phyloP scores from a whole-genome alignment of 106 monocot genomes.

The Allium cepa region DNA sequence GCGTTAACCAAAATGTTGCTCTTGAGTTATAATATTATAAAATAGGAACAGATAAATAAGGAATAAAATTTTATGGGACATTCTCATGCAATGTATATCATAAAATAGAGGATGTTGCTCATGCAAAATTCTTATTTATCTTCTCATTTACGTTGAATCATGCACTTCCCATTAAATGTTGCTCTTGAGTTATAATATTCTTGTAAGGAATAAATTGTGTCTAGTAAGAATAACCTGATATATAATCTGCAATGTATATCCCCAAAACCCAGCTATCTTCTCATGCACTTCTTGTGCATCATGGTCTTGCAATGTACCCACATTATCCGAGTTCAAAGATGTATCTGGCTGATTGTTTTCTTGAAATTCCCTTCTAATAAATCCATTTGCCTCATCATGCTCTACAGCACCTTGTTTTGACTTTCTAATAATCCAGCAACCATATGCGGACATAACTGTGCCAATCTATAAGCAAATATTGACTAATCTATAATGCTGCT shows the following conservation, averaged over 20 bases:
- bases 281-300: slow-evolving; percentile 6
- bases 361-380: slow-evolving; percentile 10
- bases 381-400: slow-evolving; percentile 20
- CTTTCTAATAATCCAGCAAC: slow-evolving; percentile 23
- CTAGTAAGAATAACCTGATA: slow-evolving; percentile 38
- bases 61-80: too few relatives aligned
- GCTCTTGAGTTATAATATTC: too few relatives aligned
- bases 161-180: too few relatives aligned
- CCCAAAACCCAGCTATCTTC: slow-evolving; percentile 44
- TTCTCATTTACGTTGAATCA: too few relatives aligned
- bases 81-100: too few relatives aligned
- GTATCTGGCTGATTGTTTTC: slow-evolving; percentile 1
- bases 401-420: not conserved
- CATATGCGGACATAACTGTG: slow-evolving; percentile 43
- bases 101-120: too few relatives aligned
- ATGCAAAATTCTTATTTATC: too few relatives aligned
- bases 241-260: slow-evolving; percentile 42
- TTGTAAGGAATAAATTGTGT: too few relatives aligned
- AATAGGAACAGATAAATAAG: too few relatives aligned
- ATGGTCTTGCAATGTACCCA: slow-evolving; percentile 6
- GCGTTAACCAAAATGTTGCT: too few relatives aligned
- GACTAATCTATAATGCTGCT: too few relatives aligned
- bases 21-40: too few relatives aligned
- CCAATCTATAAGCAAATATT: slow-evolving; percentile 24
- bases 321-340: not conserved